Percentiles rank a stretch among this genome's conserved stretches.
phyloP scores from a whole-genome alignment of 1,139 yeast species.

The Suhomyces guaymorum region DNA sequence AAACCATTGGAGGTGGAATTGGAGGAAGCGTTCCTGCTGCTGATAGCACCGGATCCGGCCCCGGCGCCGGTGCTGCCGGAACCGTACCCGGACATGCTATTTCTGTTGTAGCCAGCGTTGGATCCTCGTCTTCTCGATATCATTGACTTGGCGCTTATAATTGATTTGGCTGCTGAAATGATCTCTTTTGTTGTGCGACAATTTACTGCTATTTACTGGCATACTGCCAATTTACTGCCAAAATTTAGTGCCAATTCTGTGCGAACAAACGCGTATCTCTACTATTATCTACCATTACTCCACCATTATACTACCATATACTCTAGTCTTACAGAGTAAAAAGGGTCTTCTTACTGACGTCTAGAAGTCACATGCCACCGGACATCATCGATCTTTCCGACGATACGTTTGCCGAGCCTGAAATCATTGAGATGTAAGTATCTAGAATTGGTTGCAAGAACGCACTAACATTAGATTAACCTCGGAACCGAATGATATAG shows the following conservation, averaged over 20 bases:
- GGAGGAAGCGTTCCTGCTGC: too few species aligned
- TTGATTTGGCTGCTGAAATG: not conserved
- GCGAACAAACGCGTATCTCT: not conserved
- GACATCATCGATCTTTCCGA: conserved; percentile 11
- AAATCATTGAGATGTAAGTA: conserved; percentile 20
- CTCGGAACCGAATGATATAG: too few species aligned
- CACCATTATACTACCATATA: not conserved
- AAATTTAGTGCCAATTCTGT: not conserved
- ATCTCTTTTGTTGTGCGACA: too few species aligned
- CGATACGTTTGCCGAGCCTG: conserved; percentile 11
- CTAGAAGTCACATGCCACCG: too few species aligned
- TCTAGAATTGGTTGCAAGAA: conserved; percentile 2
- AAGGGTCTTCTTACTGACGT: too few species aligned
- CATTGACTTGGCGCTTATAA: not conserved
- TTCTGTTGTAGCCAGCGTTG: not conserved
- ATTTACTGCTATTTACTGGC: too few species aligned
- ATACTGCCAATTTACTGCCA: too few species aligned
- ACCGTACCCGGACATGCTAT: not conserved
- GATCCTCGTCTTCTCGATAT: conserved; percentile 8
- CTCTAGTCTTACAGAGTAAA: too few species aligned
- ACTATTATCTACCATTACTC: not conserved
- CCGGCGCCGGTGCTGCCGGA: conserved; percentile 1
- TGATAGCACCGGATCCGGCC: too few species aligned
- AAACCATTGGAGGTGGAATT: not conserved
- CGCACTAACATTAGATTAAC: conserved; percentile 7